phyloP scores from a whole-genome alignment of 2,329 filamentous ascomycete genomes.

The Cadophora malorum region DNA sequence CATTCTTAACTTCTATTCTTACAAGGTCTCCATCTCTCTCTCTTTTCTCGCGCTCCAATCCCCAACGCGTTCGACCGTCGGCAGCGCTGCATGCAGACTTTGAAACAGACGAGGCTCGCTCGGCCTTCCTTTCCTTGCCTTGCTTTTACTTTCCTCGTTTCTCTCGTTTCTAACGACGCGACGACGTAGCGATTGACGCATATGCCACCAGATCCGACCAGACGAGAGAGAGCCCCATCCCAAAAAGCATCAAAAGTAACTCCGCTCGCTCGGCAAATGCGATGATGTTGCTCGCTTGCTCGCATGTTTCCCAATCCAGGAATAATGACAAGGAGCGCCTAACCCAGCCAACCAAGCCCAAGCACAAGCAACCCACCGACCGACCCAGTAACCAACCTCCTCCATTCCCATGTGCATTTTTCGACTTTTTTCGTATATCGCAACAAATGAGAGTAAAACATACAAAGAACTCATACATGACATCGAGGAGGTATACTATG shows the following conservation, averaged over 20 bases:
- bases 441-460: conserved; percentile 9
- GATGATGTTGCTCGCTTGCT: not conserved
- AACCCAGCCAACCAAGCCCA: too few relatives aligned
- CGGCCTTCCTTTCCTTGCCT: not conserved
- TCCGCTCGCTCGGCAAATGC: conserved; percentile 6
- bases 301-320: conserved; percentile 17
- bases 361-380: not conserved
- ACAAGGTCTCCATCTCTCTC: not conserved
- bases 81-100: not conserved
- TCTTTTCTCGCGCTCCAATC: not conserved
- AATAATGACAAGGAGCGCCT: not conserved
- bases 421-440: conserved; percentile 3
- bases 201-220: conserved; percentile 16
- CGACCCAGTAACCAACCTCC: not conserved
- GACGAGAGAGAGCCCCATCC: conserved; percentile 1
- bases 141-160: not conserved
- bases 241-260: not conserved
- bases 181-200: not conserved
- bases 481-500: conserved; percentile 28
- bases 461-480: conserved; percentile 15
- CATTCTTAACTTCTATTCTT: not conserved
- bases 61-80: not conserved
- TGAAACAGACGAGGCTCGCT: conserved; percentile 12
- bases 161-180: not conserved
- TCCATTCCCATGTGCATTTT: not conserved